phyloP scores from a whole-genome alignment of 2,329 filamentous ascomycete genomes.

The Hyphodiscus sp. region DNA sequence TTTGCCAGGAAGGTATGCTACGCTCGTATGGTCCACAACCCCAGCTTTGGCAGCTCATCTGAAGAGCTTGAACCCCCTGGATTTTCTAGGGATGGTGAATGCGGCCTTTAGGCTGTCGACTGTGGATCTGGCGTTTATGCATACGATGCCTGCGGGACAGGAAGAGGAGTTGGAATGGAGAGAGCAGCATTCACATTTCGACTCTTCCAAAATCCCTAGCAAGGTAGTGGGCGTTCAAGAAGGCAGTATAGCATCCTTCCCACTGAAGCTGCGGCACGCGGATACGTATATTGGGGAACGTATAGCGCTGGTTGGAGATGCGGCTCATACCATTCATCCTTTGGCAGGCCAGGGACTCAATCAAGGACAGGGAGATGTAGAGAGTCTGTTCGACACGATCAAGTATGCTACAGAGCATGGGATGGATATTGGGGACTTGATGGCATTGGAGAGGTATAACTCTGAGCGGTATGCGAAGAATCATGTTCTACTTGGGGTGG shows the following conservation, averaged over 20 bases:
- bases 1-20: conserved; percentile 73
- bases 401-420: conserved; percentile 73
- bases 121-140: conserved; percentile 77
- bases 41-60: conserved; percentile 71
- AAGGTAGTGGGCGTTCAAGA: conserved; percentile 65
- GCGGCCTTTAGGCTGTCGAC: conserved; percentile 80
- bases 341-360: conserved; percentile 93
- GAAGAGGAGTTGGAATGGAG: conserved; percentile 82
- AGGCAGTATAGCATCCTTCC: conserved; percentile 80
- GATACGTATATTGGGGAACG: conserved; percentile 87
- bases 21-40: conserved; percentile 92
- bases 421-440: conserved; percentile 74
- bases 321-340: conserved; percentile 91
- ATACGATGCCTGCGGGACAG: conserved; percentile 53
- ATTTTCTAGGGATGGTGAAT: conserved; percentile 86
- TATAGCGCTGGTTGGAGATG: conserved; percentile 88
- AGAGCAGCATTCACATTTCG: conserved; percentile 58
- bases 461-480: conserved; percentile 78
- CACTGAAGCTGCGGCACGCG: conserved; percentile 85
- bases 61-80: conserved; percentile 63
- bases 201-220: conserved; percentile 54
- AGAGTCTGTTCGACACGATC: conserved; percentile 69
- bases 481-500: conserved; percentile 69
- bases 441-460: conserved; percentile 77
- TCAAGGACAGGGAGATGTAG: conserved; percentile 83